These are phyloP conservation scores for Crithidia bombi DNA, from an alignment of 208 protist genomes.

Conservation along the genomic window DNA sequence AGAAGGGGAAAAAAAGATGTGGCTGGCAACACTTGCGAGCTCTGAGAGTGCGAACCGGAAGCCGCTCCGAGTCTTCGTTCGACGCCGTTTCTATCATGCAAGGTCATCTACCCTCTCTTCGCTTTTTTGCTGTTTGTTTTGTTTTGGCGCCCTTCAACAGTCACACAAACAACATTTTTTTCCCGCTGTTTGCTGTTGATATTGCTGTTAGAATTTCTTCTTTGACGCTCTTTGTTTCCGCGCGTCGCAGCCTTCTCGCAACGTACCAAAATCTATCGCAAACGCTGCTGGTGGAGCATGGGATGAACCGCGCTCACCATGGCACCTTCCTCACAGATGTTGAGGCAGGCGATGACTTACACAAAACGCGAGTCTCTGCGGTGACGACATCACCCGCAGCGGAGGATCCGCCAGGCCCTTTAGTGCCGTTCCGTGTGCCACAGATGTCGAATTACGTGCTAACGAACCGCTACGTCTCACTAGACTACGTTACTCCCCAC, in stretches of 20 bases:
- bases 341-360: neutral
- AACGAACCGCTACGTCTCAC: slow-evolving; percentile 42
- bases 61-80: no score
- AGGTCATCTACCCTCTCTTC: no score
- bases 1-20: no score
- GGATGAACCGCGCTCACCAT: neutral
- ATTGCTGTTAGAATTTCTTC: no score
- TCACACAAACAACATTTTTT: no score
- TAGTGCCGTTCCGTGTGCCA: slow-evolving; percentile 53
- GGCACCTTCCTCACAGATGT: slow-evolving; percentile 38
- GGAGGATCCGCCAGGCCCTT: slow-evolving; percentile 24
- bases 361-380: neutral
- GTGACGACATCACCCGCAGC: neutral
- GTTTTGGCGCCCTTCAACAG: no score
- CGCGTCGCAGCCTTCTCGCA: neutral
- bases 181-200: no score
- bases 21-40: no score
- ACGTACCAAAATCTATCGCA: neutral
- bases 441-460: slow-evolving; percentile 34
- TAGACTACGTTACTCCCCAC: slow-evolving; percentile 18
- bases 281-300: neutral
- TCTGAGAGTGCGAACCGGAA: no score
- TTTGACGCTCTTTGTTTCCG: neutral
- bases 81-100: no score
- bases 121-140: no score